Percentiles rank a stretch among this genome's conserved stretches.
phyloP scores from a whole-genome alignment of 495 filamentous ascomycete genomes.

The Penicillium coprophilum region DNA sequence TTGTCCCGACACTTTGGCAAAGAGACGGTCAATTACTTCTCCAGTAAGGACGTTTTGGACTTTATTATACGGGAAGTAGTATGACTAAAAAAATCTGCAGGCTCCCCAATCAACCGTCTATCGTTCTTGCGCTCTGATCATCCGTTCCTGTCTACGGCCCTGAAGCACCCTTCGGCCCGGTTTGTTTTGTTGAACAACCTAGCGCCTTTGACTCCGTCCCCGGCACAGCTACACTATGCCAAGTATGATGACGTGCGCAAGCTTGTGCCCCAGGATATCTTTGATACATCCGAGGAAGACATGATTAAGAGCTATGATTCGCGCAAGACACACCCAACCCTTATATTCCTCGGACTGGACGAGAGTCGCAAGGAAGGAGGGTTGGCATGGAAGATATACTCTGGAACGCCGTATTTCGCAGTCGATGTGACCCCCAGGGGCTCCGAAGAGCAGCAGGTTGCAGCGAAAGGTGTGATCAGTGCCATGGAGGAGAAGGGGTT shows the following conservation, averaged over 20 bases:
- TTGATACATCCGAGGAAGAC: slow-evolving; percentile 69
- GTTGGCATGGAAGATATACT: slow-evolving; percentile 60
- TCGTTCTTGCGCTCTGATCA: slow-evolving; percentile 84
- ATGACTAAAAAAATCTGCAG: slow-evolving; percentile 35
- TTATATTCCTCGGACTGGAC: slow-evolving; percentile 87
- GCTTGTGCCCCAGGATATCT: slow-evolving; percentile 71
- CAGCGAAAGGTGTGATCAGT: slow-evolving; percentile 49
- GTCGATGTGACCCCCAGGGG: slow-evolving; percentile 81
- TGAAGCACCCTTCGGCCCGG: slow-evolving; percentile 64
- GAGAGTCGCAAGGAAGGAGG: slow-evolving; percentile 57
- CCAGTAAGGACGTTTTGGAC: slow-evolving; percentile 51
- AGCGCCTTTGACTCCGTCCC: slow-evolving; percentile 65
- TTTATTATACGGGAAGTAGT: slow-evolving; percentile 5
- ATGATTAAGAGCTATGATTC: slow-evolving; percentile 74
- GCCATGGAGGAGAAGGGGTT: slow-evolving; percentile 58
- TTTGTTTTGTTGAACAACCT: slow-evolving; percentile 81
- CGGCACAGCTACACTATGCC: slow-evolving; percentile 58
- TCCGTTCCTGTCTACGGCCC: slow-evolving; percentile 71
- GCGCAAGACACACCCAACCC: slow-evolving; percentile 57
- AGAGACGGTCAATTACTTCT: slow-evolving; percentile 95
- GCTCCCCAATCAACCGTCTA: slow-evolving; percentile 72
- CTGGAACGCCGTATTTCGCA: slow-evolving; percentile 80
- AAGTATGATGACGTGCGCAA: slow-evolving; percentile 61
- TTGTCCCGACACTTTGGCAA: slow-evolving; percentile 83
- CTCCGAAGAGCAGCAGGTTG: slow-evolving; percentile 47